These are phyloP conservation scores for Lupinus albus DNA, from an alignment of 306 rosid species.

Conservation along the genomic window DNA sequence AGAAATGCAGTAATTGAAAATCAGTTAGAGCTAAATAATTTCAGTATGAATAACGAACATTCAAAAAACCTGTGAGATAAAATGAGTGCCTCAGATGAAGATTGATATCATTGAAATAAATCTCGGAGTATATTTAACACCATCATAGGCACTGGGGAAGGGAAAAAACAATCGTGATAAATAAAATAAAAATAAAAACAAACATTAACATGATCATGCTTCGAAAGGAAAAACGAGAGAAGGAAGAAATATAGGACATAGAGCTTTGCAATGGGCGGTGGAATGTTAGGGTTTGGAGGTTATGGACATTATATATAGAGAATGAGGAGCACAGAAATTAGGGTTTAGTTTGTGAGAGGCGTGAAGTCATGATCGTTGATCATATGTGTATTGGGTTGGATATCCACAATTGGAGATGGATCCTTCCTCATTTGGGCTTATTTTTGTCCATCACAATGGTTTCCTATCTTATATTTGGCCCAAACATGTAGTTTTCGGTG, in stretches of 20 bases:
- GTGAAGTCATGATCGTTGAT: neutral
- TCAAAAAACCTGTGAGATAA: neutral
- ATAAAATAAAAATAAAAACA: too few species aligned
- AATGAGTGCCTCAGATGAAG: conserved; percentile 64
- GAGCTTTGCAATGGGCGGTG: neutral
- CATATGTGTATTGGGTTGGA: neutral
- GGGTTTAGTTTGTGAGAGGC: neutral
- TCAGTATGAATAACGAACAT: too few species aligned
- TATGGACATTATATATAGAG: neutral
- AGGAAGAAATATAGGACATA: neutral
- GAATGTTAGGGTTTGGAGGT: neutral
- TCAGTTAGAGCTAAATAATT: too few species aligned
- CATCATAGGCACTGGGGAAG: conserved; percentile 57
- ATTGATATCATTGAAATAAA: conserved; percentile 53
- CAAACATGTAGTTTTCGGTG: too few species aligned
- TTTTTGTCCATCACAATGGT: too few species aligned
- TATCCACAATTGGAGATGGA: neutral
- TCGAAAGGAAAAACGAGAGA: neutral
- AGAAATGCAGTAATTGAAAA: too few species aligned
- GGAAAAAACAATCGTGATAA: too few species aligned
- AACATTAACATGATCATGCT: too few species aligned
- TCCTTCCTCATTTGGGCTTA: neutral
- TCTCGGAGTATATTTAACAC: conserved; percentile 78
- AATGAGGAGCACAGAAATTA: too few species aligned
- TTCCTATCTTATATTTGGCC: too few species aligned